These are phyloP conservation scores for Paxillus rubicundulus DNA, from an alignment of 768 basidiomycete species.

Conservation along the genomic window DNA sequence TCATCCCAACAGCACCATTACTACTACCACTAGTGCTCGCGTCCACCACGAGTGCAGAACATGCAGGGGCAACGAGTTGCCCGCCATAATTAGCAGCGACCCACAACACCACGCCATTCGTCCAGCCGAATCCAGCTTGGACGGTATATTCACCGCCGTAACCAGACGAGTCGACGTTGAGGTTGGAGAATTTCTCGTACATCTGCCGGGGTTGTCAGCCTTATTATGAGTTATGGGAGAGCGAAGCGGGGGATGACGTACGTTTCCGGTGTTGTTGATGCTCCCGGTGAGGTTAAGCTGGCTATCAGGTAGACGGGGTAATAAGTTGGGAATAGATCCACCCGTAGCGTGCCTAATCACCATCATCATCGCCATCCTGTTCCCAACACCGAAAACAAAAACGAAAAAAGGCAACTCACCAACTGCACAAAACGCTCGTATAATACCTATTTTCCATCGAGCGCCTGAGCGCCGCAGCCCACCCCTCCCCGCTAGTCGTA, in stretches of 20 bases:
- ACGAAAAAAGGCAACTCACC: conserved; percentile 44
- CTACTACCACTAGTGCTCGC: not conserved
- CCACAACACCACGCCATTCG: conserved; percentile 80
- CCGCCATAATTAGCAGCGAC: conserved; percentile 64
- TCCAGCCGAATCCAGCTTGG: conserved; percentile 88
- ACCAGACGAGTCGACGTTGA: conserved; percentile 77
- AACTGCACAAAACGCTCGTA: conserved; percentile 82
- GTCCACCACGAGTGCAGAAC: conserved; percentile 45
- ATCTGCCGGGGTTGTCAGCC: conserved; percentile 44
- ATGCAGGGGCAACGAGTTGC: conserved; percentile 57
- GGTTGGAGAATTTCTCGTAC: conserved; percentile 85
- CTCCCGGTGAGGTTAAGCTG: conserved; percentile 71
- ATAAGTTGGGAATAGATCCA: conserved; percentile 69
- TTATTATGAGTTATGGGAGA: not conserved
- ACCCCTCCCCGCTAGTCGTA: conserved; percentile 56
- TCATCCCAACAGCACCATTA: conserved; percentile 6
- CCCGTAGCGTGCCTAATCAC: conserved; percentile 76
- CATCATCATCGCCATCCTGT: not conserved
- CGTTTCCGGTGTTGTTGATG: conserved; percentile 68
- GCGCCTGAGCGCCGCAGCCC: conserved; percentile 59
- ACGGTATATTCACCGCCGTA: conserved; percentile 87
- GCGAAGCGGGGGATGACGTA: conserved; percentile 35
- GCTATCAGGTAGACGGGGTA: conserved; percentile 65
- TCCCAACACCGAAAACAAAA: not conserved
- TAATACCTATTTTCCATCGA: conserved; percentile 86